Base-by-base conservation (phyloP, 805 yeast genomes). In the Kuraishia floccosa region DNA sequence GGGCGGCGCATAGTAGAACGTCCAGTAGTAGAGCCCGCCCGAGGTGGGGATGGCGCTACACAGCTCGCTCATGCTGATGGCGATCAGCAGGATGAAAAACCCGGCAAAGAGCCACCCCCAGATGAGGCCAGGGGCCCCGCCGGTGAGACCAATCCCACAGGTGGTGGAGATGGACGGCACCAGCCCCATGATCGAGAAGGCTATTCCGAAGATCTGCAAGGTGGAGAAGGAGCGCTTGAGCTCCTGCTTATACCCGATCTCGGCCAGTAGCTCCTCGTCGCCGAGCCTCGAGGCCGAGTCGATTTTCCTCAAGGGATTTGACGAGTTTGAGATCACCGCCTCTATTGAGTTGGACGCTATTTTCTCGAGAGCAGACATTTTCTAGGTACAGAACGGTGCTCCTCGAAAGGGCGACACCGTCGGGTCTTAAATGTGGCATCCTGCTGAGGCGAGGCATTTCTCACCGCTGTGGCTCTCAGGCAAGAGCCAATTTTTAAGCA, bases 191-290 rank as follows among this genome's bases (percentile, higher is more conserved):
- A 76, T 76, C 3, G 77, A 65, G 46, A 75, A 76, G 2, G 79
- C 70, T 25, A 76, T 76, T 19, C 75, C 68, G 43, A 74, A 74
- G 3, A 72, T 63, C 17, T 77, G 68, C 49, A 71, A 56, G 13
- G 76, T 51, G n/a, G 69, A 59, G 43, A 76, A 76, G 35, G 64
- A 71, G 39, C 84, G 63, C 39, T 65, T 64, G 37, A 76, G 59
- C 40, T 77, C 84, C 39, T 68, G 78, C 47, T 71, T 71, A 47
- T 72, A 74, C 17, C 81, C 81, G 32, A 79, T 68, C 39, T 72
- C 72, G 6, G 65, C 52, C 13, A 68, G 38, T 49, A 60, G 39
- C 37, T 50, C 43, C 41, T 57, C 42, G 37, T 57, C 53, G 29
- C 50, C 39, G 1, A 26, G 33, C 12, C 45, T 53, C 9, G 40